phyloP scores from a whole-genome alignment of 164 flowering plant species.

The Vitis rupestris region DNA sequence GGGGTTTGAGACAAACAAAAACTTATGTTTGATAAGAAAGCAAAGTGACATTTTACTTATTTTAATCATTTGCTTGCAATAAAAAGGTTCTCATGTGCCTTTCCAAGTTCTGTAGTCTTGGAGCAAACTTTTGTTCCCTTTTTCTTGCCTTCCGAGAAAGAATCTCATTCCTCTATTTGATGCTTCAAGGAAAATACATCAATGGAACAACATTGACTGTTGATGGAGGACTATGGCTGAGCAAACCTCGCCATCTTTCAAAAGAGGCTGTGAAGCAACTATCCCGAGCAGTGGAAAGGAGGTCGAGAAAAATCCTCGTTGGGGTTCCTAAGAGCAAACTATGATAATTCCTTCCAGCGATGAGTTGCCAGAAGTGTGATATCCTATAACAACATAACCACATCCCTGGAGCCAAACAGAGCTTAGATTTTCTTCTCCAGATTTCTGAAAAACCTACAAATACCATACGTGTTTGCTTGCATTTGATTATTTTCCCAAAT shows the following conservation, averaged over 20 bases:
- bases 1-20: no score
- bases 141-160: not conserved
- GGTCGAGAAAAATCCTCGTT: constrained; percentile 16
- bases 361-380: no score
- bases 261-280: constrained; percentile 26
- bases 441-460: no score
- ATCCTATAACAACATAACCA: no score
- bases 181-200: constrained; percentile 22
- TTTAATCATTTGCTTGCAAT: no score
- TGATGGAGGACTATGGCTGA: constrained; percentile 34
- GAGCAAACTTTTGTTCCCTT: not conserved
- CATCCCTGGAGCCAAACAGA: no score
- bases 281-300: constrained; percentile 23
- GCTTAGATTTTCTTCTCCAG: no score
- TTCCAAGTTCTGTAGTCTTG: not conserved
- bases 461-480: no score
- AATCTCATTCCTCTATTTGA: not conserved
- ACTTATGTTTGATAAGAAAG: no score
- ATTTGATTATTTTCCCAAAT: no score
- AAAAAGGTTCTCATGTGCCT: not conserved
- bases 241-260: constrained; percentile 20
- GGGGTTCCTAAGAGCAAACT: constrained; percentile 16
- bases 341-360: no score
- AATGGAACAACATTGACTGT: constrained; percentile 26
- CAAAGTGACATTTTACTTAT: no score